Evolutionary conservation across 1,139 yeast genomes (phyloP), one percentile per base, ranked within the genome.

Genomic region (Debaryomyces sp.): DNA sequence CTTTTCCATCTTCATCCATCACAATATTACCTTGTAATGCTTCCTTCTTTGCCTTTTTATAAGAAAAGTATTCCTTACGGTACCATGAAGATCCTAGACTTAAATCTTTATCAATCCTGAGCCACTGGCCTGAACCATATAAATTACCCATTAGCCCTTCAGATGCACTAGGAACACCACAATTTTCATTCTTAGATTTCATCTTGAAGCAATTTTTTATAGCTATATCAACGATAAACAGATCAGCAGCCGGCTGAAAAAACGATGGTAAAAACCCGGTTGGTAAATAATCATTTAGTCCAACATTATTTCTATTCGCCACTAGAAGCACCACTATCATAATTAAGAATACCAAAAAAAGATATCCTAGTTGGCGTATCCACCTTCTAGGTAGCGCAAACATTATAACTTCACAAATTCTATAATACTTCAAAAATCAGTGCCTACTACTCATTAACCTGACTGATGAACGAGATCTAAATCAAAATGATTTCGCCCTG

Each of bases 231-330:
- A 73, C 58, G n/a, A 75, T 58, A 50, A 64, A 74, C 47, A 62
- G 55, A 50, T 71, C 74, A 5, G 75, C 63, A 1, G 68, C 58
- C 6, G 78, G 79, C 53, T 73, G 77, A 59, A 74, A 73, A 56
- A 68, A 75, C 10, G 67, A 56, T 1, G 78, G 78, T 4, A 73
- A 63, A 34, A 69, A 52, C 34, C 63, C 60, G 17, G 56, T 53
- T 1, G 75, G 75, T 15, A 73, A 51, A 47, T 62, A 64, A 27
- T 65, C 62, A 41, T 67, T 60, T 26, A 72, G 58, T 4, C 71
- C 67, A 33, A 64, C 58, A 29, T 70, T 57, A 23, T 65, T 64
- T 37, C 66, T 62, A 54, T 73, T 67, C 18, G 78, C 78, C 13
- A 70, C 33, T 9, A 70, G 54, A 26, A 71, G 50, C 17, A 72